A percentile compares a stretch with the other conserved stretches of the same genome.
These are phyloP conservation scores for Ophiosphaerella korrae DNA, from an alignment of 2,329 filamentous ascomycete genomes.

Conservation along the genomic window DNA sequence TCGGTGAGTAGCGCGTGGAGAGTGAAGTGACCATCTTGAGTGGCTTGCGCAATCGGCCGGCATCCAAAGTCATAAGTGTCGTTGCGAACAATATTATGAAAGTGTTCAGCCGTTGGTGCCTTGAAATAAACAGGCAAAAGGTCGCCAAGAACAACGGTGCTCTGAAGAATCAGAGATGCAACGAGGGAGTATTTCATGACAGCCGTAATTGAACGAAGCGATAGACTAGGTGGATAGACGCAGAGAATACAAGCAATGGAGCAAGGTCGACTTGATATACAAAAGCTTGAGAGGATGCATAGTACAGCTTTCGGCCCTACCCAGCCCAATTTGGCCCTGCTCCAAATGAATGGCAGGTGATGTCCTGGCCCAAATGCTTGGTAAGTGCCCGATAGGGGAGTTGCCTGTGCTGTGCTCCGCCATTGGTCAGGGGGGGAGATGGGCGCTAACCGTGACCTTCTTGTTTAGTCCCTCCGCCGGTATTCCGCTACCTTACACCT, in stretches of 20 bases:
- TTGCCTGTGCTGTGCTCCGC: not conserved
- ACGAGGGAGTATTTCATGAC: constrained; percentile 41
- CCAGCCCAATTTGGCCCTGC: constrained; percentile 5
- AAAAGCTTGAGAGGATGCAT: not conserved
- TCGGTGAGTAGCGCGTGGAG: constrained; percentile 42
- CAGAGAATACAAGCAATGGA: not conserved
- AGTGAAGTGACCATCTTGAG: constrained; percentile 36
- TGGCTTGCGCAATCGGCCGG: constrained; percentile 36
- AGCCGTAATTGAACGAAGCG: constrained; percentile 7
- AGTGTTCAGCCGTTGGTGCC: constrained; percentile 36
- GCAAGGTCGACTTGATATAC: not conserved
- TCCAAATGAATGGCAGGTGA: constrained; percentile 8
- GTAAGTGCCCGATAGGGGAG: constrained; percentile 1
- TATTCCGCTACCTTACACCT: not conserved
- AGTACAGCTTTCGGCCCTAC: not conserved
- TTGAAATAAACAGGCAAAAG: constrained; percentile 39
- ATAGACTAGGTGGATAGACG: not conserved
- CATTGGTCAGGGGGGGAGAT: constrained; percentile 4
- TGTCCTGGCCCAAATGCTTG: constrained; percentile 1
- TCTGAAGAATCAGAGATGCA: constrained; percentile 33
- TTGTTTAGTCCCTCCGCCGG: constrained; percentile 5
- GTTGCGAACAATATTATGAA: constrained; percentile 41
- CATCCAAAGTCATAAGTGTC: constrained; percentile 44
- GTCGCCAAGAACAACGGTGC: constrained; percentile 34
- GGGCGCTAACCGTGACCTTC: constrained; percentile 7